Evolutionary conservation across 345 rosid genomes (phyloP), one percentile per base, ranked within the genome.

Genomic region (Populus nigra): DNA sequence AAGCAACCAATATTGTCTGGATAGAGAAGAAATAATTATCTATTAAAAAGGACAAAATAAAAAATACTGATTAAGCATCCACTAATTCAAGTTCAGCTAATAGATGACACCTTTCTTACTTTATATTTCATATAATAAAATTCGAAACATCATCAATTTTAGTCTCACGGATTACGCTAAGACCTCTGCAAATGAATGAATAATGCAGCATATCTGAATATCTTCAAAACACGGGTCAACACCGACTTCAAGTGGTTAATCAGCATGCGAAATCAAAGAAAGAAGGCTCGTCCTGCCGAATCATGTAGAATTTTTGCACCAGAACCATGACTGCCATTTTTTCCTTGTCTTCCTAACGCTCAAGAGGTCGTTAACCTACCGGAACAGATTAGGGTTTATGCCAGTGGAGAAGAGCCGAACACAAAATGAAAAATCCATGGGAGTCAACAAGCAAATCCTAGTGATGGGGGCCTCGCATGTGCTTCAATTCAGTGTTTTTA

Each of bases 371-470:
- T 39, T 15, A 16, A 25, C 22, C 61, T 25, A 23, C 53, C 9
- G 33, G 1, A 47, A 31, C 49, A 35, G n/a, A 47, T 62, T 1
- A 33, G 45, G 41, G 8, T 20, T 2, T 3, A 8, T 22, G 57
- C 2, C 38, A 57, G 79, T 81, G 83, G 84, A 69, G 38, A 73
- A 53, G 29, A 65, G 68, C 87, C 83, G 45, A 81, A 43, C 83
- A 72, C 71, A 69, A 2, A 81, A 10, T 15, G 27, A n/a, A 17
- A 31, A 68, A 73, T 36, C 8, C 17, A 45, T 43, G 0, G 7
- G 47, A 74, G 49, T 29, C 43, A 10, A 33, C 13, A 22, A 36
- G 65, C 16, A 10, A 59, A 59, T 23, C 29, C 53, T 15, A 15
- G 50, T 45, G 50, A 12, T 45, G 50, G 29, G 13, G 35, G 17